Conservation (phyloP, 331 rosid species). For the Malus hybrid region DNA sequence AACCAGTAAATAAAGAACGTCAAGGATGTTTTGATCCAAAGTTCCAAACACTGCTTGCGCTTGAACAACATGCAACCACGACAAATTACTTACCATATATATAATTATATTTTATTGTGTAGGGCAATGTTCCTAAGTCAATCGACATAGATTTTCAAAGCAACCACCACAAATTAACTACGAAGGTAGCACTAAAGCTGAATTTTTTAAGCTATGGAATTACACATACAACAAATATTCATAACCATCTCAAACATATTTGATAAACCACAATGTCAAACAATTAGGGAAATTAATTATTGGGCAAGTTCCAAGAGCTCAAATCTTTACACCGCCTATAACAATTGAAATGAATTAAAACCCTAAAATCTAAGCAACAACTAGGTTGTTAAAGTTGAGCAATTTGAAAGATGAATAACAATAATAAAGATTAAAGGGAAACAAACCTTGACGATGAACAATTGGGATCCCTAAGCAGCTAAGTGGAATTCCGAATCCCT, state of each 20-base stretch:
- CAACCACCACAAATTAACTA: constrained; percentile 8
- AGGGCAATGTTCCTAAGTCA: too few species aligned
- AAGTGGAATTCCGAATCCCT: neutral
- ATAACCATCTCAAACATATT: neutral
- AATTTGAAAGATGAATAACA: neutral
- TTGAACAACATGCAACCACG: too few species aligned
- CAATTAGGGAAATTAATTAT: neutral
- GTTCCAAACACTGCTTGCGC: too few species aligned
- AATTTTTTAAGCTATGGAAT: neutral
- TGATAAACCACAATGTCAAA: neutral
- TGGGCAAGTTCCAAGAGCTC: neutral
- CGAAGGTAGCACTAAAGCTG: neutral
- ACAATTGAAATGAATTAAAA: neutral
- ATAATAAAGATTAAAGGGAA: neutral
- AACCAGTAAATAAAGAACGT: too few species aligned
- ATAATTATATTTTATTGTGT: too few species aligned
- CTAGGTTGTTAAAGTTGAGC: neutral
- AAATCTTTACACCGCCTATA: neutral
- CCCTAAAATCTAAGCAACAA: neutral
- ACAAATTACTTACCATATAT: too few species aligned
- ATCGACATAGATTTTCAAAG: neutral
- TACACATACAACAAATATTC: neutral
- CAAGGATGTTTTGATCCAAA: too few species aligned
- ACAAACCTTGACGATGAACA: neutral
- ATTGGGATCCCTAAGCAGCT: neutral